A percentile compares a stretch with the other conserved stretches of the same genome.
These are phyloP conservation scores for Trifolium pratense DNA, from an alignment of 306 rosid genomes.

Conservation along the genomic window DNA sequence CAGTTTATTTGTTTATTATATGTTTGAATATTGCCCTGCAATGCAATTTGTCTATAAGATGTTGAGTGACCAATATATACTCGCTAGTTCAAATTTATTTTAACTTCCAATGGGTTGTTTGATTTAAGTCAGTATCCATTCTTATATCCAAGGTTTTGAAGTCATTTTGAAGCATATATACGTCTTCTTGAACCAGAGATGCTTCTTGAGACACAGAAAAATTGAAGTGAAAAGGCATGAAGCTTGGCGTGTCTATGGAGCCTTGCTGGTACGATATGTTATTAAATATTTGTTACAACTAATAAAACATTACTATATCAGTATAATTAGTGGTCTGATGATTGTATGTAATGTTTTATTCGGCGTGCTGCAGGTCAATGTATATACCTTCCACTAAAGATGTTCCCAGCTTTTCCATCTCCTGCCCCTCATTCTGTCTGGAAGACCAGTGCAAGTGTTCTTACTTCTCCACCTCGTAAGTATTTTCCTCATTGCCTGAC, in stretches of 20 bases:
- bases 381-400: slow-evolving; percentile 51
- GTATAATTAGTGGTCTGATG: slow-evolving; percentile 31
- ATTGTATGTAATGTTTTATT: slow-evolving; percentile 36
- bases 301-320: slow-evolving; percentile 2
- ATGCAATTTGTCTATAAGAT: too few species aligned
- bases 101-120: slow-evolving; percentile 15
- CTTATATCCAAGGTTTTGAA: slow-evolving; percentile 29
- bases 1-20: slow-evolving; percentile 18
- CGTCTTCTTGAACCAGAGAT: slow-evolving; percentile 84
- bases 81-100: slow-evolving; percentile 1
- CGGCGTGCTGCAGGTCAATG: slow-evolving; percentile 64
- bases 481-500: slow-evolving; percentile 20
- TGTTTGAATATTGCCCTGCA: slow-evolving; percentile 10
- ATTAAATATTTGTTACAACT: neutral
- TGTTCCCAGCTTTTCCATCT: slow-evolving; percentile 52
- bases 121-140: slow-evolving; percentile 22
- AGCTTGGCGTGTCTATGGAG: slow-evolving; percentile 90
- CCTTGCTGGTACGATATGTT: slow-evolving; percentile 67
- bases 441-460: slow-evolving; percentile 53
- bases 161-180: slow-evolving; percentile 59
- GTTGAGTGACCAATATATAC: neutral
- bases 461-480: slow-evolving; percentile 52
- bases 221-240: slow-evolving; percentile 84
- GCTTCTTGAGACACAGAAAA: slow-evolving; percentile 77
- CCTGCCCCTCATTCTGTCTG: slow-evolving; percentile 46